These are phyloP conservation scores for Globisporangium polare DNA, from an alignment of 352 stramenopile genomes.

Conservation along the genomic window DNA sequence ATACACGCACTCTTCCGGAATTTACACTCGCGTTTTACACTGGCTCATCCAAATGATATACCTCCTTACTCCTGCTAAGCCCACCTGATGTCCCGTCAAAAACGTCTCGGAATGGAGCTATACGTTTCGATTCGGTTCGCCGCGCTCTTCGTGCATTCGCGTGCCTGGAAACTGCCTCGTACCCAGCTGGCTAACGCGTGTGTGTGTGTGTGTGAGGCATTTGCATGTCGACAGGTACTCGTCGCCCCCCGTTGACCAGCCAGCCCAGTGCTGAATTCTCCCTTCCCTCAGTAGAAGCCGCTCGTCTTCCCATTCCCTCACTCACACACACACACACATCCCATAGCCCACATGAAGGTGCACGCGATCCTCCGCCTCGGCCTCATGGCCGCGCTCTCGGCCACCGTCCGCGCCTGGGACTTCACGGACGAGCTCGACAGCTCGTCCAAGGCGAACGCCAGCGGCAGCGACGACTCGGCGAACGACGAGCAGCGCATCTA, in stretches of 20 bases:
- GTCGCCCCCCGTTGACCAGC: not conserved
- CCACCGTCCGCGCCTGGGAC: slow-evolving; percentile 9
- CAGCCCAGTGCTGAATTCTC: slow-evolving; percentile 2
- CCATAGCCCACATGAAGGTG: slow-evolving; percentile 5
- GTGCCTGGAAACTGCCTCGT: not conserved
- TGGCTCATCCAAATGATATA: not conserved
- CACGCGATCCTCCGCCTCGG: slow-evolving; percentile 9
- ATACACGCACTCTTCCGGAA: no score
- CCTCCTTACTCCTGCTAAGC: not conserved
- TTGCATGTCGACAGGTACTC: not conserved
- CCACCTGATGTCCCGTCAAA: not conserved
- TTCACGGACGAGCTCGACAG: slow-evolving; percentile 25
- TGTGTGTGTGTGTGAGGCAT: no score
- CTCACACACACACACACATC: not conserved
- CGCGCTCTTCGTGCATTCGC: not conserved
- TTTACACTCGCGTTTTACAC: not conserved
- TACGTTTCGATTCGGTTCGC: slow-evolving; percentile 6
- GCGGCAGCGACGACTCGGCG: slow-evolving; percentile 20
- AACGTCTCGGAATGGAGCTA: not conserved
- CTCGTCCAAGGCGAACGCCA: not conserved
- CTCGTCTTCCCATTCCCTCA: not conserved
- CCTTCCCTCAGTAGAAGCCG: not conserved
- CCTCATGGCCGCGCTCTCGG: slow-evolving; percentile 6
- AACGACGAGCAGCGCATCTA: slow-evolving; percentile 58
- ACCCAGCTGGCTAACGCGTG: not conserved